Evolutionary conservation across 164 flowering plant genomes (phyloP).

Genomic region (Warburgia ugandensis): DNA sequence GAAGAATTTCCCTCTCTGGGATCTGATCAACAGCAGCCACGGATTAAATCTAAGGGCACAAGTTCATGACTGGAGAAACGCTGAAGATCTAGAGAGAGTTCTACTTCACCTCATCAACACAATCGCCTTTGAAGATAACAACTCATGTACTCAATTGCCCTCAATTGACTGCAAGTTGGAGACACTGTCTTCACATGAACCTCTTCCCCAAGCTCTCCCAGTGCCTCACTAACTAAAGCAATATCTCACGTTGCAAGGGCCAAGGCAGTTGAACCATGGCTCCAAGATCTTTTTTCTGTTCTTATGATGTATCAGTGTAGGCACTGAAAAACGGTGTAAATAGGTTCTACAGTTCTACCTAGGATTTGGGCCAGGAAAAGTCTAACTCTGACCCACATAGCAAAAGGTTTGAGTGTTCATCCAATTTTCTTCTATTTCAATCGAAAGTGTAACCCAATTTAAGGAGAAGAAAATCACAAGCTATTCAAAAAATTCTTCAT

Average conservation of each 20-base stretch:
- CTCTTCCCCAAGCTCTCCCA: constrained; percentile 10
- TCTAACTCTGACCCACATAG: too few species aligned
- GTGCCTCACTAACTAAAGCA: constrained; percentile 13
- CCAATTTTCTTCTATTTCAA: too few species aligned
- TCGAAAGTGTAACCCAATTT: too few species aligned
- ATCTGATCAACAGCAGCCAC: constrained; percentile 31
- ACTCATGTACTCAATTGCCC: not conserved
- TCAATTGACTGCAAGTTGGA: constrained; percentile 14
- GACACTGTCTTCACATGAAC: constrained; percentile 10
- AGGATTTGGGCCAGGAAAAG: too few species aligned
- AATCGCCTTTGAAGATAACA: not conserved
- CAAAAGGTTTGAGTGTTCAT: too few species aligned
- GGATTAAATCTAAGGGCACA: constrained; percentile 42
- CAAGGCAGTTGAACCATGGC: not conserved
- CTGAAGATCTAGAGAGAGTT: constrained; percentile 48
- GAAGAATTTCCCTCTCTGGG: constrained; percentile 55
- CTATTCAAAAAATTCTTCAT: too few species aligned
- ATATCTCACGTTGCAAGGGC: not conserved
- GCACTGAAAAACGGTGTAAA: too few species aligned
- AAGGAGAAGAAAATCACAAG: too few species aligned
- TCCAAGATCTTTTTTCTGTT: too few species aligned
- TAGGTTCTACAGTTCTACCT: too few species aligned
- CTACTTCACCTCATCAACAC: constrained; percentile 33
- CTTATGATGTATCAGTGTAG: too few species aligned
- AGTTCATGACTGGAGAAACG: constrained; percentile 65